Conservation (phyloP, 164 flowering plant genomes). For the Stephania yunnanensis region DNA sequence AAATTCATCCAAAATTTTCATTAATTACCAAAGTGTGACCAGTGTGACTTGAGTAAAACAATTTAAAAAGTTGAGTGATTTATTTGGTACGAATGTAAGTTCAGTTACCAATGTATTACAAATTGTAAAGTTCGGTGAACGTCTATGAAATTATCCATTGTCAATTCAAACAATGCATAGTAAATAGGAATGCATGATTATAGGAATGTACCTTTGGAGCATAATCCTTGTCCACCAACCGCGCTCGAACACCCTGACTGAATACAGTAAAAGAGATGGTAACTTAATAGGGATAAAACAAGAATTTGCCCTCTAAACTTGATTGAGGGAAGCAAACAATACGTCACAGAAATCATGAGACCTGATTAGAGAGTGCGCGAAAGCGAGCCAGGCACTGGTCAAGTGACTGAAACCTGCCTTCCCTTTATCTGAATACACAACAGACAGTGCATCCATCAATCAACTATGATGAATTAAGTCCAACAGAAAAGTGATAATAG, state of each 20-base stretch:
- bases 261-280: neutral
- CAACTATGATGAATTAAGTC: neutral
- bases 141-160: too few relatives aligned
- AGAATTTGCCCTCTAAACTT: neutral
- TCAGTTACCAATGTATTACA: too few relatives aligned
- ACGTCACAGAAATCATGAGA: constrained; percentile 88
- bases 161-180: neutral
- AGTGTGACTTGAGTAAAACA: too few relatives aligned
- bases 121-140: too few relatives aligned
- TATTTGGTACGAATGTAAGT: too few relatives aligned
- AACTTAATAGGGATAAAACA: too few relatives aligned
- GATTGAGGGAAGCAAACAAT: neutral
- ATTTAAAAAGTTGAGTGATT: too few relatives aligned
- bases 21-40: too few relatives aligned
- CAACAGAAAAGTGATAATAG: neutral
- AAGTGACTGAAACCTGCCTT: constrained; percentile 81
- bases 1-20: neutral
- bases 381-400: constrained; percentile 73
- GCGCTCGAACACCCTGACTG: constrained; percentile 74
- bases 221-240: constrained; percentile 76
- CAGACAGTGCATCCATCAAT: neutral
- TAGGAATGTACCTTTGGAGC: constrained; percentile 67
- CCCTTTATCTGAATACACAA: constrained; percentile 51
- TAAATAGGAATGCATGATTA: neutral
- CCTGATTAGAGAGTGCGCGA: constrained; percentile 42